Conservation (phyloP, 306 rosid species). For the Potentilla sterilis region DNA sequence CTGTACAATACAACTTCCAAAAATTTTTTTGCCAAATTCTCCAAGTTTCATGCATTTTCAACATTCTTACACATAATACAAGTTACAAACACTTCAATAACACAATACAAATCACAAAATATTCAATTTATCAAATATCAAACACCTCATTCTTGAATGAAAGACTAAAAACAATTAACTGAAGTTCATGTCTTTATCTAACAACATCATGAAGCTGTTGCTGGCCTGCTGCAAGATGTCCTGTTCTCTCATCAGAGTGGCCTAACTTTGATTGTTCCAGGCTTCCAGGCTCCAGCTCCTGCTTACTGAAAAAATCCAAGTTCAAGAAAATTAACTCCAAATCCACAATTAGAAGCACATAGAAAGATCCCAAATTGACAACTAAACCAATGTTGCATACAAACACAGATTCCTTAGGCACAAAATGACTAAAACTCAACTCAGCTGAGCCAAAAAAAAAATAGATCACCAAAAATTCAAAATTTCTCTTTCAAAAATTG, state of each 20-base stretch:
- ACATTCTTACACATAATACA: too few species aligned
- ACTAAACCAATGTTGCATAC: neutral
- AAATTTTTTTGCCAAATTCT: too few species aligned
- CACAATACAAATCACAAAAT: too few species aligned
- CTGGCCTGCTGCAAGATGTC: constrained; percentile 58
- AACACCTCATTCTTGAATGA: too few species aligned
- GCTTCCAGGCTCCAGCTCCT: constrained; percentile 35
- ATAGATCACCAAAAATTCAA: neutral
- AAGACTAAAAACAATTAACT: neutral
- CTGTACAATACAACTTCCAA: too few species aligned
- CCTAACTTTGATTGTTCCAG: constrained; percentile 57
- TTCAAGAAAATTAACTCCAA: constrained; percentile 21
- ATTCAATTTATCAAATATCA: too few species aligned
- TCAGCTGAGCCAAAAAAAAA: neutral
- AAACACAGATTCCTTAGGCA: neutral
- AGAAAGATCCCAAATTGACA: neutral
- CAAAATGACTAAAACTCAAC: neutral
- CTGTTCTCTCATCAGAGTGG: constrained; percentile 87
- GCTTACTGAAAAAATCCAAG: constrained; percentile 25
- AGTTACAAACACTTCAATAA: too few species aligned
- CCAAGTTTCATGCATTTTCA: too few species aligned
- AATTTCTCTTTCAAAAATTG: neutral
- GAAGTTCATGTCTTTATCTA: constrained; percentile 78
- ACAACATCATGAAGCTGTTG: constrained; percentile 48
- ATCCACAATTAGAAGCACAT: neutral